A percentile compares a stretch with the other conserved stretches of the same genome.
Conservation (phyloP, 1,284 basidiomycete species). For the Marasmius sp. region DNA sequence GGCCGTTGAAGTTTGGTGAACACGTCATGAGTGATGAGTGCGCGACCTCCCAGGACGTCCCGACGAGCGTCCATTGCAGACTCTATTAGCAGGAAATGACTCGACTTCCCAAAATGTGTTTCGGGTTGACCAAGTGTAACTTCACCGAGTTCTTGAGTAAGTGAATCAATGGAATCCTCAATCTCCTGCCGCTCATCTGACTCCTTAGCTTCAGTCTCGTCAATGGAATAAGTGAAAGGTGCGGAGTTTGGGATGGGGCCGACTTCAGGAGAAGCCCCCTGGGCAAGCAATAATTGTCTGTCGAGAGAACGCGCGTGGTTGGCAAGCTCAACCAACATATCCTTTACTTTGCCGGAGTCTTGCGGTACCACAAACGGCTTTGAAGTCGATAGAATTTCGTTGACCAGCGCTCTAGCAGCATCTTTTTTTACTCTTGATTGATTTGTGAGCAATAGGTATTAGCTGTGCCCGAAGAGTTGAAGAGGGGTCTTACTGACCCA, state of each 20-base stretch:
- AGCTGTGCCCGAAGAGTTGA: neutral
- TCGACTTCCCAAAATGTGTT: neutral
- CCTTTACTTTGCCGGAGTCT: constrained; percentile 8
- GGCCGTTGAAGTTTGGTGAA: neutral
- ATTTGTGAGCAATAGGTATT: neutral
- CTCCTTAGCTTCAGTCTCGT: neutral
- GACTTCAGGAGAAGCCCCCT: neutral
- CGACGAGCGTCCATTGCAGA: neutral
- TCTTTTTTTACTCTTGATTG: neutral
- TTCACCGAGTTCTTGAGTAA: neutral
- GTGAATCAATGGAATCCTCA: neutral
- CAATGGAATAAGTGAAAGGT: neutral
- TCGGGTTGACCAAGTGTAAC: neutral
- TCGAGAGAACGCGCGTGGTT: constrained; percentile 15
- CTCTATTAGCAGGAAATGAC: neutral
- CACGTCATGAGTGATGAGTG: neutral
- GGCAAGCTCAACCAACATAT: constrained; percentile 15
- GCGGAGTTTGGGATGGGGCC: neutral
- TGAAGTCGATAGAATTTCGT: constrained; percentile 17
- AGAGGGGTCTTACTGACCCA: neutral
- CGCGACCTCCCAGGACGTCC: neutral
- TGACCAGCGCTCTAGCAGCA: constrained; percentile 8
- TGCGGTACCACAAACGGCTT: constrained; percentile 13
- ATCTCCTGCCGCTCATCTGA: neutral
- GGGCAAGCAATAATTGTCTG: constrained; percentile 11